Evolutionary conservation across 2,329 filamentous ascomycete genomes (phyloP).

Genomic region (Aspergillus novofumigatus): DNA sequence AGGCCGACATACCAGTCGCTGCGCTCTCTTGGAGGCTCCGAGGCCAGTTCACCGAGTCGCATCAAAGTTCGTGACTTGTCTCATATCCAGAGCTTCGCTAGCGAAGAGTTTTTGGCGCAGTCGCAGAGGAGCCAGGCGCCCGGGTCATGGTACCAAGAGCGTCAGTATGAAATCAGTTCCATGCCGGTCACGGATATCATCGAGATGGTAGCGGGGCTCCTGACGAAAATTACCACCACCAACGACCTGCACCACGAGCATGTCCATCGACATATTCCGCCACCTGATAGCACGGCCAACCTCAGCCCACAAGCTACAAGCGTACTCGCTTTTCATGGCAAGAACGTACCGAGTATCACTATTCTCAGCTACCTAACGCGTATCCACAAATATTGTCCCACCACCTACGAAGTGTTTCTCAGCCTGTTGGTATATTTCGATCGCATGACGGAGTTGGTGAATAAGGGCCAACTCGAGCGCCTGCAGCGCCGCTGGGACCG

Average conservation of each 20-base stretch:
- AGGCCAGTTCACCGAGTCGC: constrained; percentile 49
- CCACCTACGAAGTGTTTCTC: constrained; percentile 95
- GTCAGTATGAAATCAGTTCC: constrained; percentile 87
- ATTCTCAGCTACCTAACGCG: constrained; percentile 92
- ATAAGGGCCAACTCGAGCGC: constrained; percentile 69
- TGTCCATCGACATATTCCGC: constrained; percentile 68
- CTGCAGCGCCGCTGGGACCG: constrained; percentile 34
- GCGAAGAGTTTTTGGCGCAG: constrained; percentile 64
- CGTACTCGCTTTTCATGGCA: constrained; percentile 94
- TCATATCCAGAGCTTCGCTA: constrained; percentile 85
- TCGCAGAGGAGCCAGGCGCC: constrained; percentile 44
- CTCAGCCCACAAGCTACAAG: constrained; percentile 62
- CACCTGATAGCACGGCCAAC: constrained; percentile 55
- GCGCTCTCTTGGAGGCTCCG: constrained; percentile 40
- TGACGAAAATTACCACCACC: constrained; percentile 95
- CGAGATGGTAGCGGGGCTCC: constrained; percentile 93
- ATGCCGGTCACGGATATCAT: constrained; percentile 98
- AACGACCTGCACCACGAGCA: constrained; percentile 94
- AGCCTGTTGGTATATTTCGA: constrained; percentile 97
- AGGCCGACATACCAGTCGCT: constrained; percentile 44
- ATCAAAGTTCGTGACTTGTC: constrained; percentile 84
- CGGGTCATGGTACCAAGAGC: constrained; percentile 47
- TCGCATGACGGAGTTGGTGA: constrained; percentile 95
- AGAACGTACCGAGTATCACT: constrained; percentile 95
- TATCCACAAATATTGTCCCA: constrained; percentile 98